Base-by-base conservation (phyloP, 164 flowering plant species). In the Vitis cinerea region DNA sequence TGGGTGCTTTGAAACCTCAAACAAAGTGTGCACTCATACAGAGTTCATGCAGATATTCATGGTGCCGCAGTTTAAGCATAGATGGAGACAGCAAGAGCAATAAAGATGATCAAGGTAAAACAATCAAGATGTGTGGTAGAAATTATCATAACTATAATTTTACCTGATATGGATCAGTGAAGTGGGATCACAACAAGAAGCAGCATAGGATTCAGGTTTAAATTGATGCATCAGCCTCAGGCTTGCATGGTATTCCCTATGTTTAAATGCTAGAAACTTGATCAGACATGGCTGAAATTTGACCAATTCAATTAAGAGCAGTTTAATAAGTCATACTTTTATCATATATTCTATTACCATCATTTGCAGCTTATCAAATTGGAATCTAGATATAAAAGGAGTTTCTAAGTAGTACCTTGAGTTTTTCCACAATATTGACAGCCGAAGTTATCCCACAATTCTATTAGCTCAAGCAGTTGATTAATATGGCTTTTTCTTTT, bases 21-120 rank as follows among this genome's bases (percentile, higher is more conserved):
- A 93, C 94, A 67, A 90, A 83, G 81, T 89, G 98, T 82, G 94
- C 98, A 16, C 85, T 90, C 64, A 90, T 93, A 76, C 98, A 89
- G 78, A 81, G 98, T 67, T 92, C 98, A 27, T 90, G 98, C 81
- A 94, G 96, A 65, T 93, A 93, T 82, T 89, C 98, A 67, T 93
- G 98, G 96, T 90, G 93, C 19, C 74, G 63, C 44, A 89, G 96
- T 81, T 82, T 92, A 76, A 86, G 96, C 77, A 89, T 89, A 52
- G 70, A 74, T 74, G 96, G 27, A 90, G 71, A 93, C 90, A 61
- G 90, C 77, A 29, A 82, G 80, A 73, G 98, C 96, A 17, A 88
- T 93, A 64, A 71, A 81, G 74, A 83, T 89, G 54, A 90, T 92
- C 67, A 92, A 90, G 89, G 96, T 83, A 69, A 29, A 14, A 53